Evolutionary conservation across 2,329 filamentous ascomycete species (phyloP).

Genomic region (Botrytis medusae): DNA sequence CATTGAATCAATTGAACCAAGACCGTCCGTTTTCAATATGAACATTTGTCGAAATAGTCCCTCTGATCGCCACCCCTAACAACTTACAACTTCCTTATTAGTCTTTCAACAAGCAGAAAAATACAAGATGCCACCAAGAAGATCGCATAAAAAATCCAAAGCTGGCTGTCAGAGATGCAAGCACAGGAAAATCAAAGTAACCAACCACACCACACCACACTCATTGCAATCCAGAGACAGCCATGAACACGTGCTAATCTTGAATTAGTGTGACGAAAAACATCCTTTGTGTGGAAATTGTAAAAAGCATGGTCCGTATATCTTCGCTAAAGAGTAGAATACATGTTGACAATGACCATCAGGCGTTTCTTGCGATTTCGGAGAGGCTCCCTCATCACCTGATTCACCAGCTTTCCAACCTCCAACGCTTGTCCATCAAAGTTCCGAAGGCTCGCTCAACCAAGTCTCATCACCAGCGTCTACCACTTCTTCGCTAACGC

Average conservation of each 20-base stretch:
- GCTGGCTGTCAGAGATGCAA: conserved; percentile 67
- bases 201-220: not conserved
- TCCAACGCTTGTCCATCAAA: conserved; percentile 9
- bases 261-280: conserved; percentile 58
- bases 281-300: conserved; percentile 67
- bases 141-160: conserved; percentile 69
- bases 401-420: conserved; percentile 24
- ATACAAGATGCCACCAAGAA: conserved; percentile 58
- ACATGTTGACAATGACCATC: not conserved
- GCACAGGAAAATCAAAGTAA: conserved; percentile 67
- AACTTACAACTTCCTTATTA: not conserved
- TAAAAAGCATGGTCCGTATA: conserved; percentile 53
- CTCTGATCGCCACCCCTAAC: not conserved
- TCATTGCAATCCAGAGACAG: not conserved
- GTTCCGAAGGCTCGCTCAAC: conserved; percentile 18
- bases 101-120: not conserved
- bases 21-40: not conserved
- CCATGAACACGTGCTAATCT: conserved; percentile 14
- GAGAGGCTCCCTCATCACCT: conserved; percentile 39
- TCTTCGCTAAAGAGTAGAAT: not conserved
- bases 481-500: conserved; percentile 26
- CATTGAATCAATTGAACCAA: not conserved
- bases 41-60: not conserved
- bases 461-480: conserved; percentile 24
- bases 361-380: conserved; percentile 63